Base-by-base conservation (phyloP, 306 rosid genomes). In the Citrullus amarus region DNA sequence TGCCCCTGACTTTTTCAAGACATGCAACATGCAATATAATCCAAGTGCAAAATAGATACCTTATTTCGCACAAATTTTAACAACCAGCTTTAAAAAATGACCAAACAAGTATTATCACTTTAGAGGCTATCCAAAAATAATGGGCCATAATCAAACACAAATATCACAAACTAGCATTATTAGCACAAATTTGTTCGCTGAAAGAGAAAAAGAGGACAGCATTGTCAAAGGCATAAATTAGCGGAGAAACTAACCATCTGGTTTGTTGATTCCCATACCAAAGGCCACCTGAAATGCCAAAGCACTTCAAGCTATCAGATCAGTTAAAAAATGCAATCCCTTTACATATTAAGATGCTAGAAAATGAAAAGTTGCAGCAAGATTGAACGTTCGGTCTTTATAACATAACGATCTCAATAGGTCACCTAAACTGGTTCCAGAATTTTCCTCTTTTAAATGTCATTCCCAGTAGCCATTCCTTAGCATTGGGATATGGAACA, bases 251-350 rank as follows among this genome's bases (percentile, higher is more conserved):
- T 88, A 85, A 94, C 96, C 98, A 86, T 94, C 98, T 65, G 97
- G 98, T 84, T 94, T 94, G 85, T 94, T 94, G 90, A 94, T 94
- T 86, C 98, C 98, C 98, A 92, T 94, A 71, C 98, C 98, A 86
- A 94, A 94, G 72, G 98, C 98, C 54, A 94, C 97, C 98, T 94
- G 87, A 80, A 93, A 87, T 50, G 65, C 44, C 81, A 78, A 81
- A 62, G 63, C 75, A 78, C 53, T 43, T 30, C 46, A 67, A 15
- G 57, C 68, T 10, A 71, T 55, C 25, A 71, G 78, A 68, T 36
- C 43, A 15, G 77, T 8, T 16, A 48, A 50, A 43, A 44, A 17
- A 36, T 54, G 56, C 60, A 28, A 50, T 53, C n/a, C 56, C 41
- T 48, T 25, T 71, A 43, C 55, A 32, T 25, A 71, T 14, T 20